A percentile compares a stretch with the other conserved stretches of the same genome.
These are phyloP conservation scores for Globisporangium sylvaticum DNA, from an alignment of 352 stramenopile species.

Conservation along the genomic window DNA sequence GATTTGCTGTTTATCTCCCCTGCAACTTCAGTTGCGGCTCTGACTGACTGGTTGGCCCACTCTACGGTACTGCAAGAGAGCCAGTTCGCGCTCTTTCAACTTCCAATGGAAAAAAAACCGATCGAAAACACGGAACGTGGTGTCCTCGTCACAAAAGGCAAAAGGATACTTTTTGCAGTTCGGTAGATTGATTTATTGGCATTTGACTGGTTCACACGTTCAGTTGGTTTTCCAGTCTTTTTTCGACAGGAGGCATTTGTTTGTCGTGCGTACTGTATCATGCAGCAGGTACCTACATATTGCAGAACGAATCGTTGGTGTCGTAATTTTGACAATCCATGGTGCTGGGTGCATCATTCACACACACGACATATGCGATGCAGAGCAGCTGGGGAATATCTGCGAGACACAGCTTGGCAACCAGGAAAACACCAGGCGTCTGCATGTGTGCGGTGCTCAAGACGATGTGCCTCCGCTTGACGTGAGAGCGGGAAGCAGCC, in stretches of 20 bases:
- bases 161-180: not conserved
- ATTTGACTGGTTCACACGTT: no score
- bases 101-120: no score
- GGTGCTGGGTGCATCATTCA: not conserved
- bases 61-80: no score
- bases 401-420: not conserved
- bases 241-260: no score
- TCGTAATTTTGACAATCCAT: not conserved
- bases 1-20: no score
- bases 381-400: not conserved
- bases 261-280: no score
- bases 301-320: not conserved
- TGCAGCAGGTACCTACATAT: not conserved
- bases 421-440: not conserved
- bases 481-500: conserved; percentile 3
- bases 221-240: not conserved
- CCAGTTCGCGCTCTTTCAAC: no score
- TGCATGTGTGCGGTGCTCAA: not conserved
- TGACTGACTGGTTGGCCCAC: not conserved
- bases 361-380: not conserved
- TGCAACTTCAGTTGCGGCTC: no score
- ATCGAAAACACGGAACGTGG: no score
- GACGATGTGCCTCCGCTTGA: not conserved
- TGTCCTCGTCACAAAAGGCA: no score
- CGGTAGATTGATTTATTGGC: no score